phyloP scores from a whole-genome alignment of 495 filamentous ascomycete genomes.

The Penicillium pancosmium region DNA sequence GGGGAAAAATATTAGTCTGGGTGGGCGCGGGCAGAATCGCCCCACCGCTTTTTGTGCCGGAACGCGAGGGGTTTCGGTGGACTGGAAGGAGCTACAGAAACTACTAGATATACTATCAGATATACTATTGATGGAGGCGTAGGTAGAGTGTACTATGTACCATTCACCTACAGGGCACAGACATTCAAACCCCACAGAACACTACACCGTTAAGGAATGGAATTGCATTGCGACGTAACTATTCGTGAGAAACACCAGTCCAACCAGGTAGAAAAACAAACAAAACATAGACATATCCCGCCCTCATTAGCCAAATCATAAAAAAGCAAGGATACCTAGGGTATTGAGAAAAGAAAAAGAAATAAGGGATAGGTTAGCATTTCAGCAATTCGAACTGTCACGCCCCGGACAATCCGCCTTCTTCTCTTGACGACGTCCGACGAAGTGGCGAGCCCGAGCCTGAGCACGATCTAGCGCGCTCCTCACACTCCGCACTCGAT shows the following conservation, averaged over 20 bases:
- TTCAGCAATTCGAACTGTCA: background rate
- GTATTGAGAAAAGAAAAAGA: constrained; percentile 4
- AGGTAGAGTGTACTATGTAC: background rate
- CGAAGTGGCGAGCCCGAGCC: constrained; percentile 37
- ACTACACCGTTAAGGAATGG: constrained; percentile 1
- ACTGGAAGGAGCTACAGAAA: background rate
- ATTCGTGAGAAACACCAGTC: constrained; percentile 13
- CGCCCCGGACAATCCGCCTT: constrained; percentile 7
- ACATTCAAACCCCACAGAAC: constrained; percentile 11
- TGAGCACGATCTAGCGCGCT: constrained; percentile 43
- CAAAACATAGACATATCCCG: background rate
- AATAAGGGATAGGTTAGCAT: constrained; percentile 8
- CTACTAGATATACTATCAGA: background rate
- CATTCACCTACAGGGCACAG: background rate
- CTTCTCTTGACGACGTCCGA: constrained; percentile 24
- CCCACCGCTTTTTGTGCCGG: constrained; percentile 27
- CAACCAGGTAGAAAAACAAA: constrained; percentile 10
- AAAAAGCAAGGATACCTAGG: constrained; percentile 11
- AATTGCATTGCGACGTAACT: constrained; percentile 23
- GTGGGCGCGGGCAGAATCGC: constrained; percentile 21
- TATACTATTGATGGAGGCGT: background rate
- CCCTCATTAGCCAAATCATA: constrained; percentile 17
- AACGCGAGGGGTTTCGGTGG: constrained; percentile 17
- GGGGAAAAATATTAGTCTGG: constrained; percentile 37
- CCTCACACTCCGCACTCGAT: constrained; percentile 38